Evolutionary conservation across 768 basidiomycete species (phyloP), one percentile per base, ranked within the genome.

Genomic region (Lepiota venenata): DNA sequence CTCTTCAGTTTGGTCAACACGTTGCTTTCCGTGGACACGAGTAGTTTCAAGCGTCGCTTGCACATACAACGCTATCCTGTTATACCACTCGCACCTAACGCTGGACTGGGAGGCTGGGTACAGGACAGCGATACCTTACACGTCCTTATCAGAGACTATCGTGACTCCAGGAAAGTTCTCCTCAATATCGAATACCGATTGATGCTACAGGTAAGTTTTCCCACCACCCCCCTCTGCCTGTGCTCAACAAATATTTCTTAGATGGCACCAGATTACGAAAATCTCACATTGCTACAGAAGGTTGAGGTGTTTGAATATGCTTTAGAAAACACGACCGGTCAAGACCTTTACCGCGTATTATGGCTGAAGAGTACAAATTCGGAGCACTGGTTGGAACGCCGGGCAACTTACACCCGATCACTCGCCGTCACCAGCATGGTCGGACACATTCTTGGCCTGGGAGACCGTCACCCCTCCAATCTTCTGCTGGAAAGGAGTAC

Each of bases 181-280:
- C 80, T 98, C 55, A 98, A 99, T 66, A 97, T 98, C 52, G 97
- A 99, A 72, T 96, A 98, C 65, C 86, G 95, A n/a, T 74, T 99
- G 55, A 99, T 99, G 90, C 83, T 98, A 6, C 97, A 99, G 79
- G 93, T 90, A 54, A 58, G 75, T 59, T n/a, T 36, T 22, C 12
- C 12, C 43, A 11, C 4, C n/a, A 18, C 6, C 8, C 32, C 45
- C n/a, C 16, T n/a, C 32, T 18, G 46, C 18, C 40, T 38, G 41
- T 49, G 25, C 45, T 51, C 57, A 29, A 58, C 50, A 37, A 44
- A 32, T 9, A 8, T 21, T 14, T n/a, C 10, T 21, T 60, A 98
- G 94, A 98, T 98, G 96, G 97, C 97, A 8, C 96, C 97, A 9
- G 96, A 98, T 65, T 99, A 98, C 69, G 96, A 98, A 69, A 91